Conservation (phyloP, 1,139 yeast species). For the Candida dubliniensis region DNA sequence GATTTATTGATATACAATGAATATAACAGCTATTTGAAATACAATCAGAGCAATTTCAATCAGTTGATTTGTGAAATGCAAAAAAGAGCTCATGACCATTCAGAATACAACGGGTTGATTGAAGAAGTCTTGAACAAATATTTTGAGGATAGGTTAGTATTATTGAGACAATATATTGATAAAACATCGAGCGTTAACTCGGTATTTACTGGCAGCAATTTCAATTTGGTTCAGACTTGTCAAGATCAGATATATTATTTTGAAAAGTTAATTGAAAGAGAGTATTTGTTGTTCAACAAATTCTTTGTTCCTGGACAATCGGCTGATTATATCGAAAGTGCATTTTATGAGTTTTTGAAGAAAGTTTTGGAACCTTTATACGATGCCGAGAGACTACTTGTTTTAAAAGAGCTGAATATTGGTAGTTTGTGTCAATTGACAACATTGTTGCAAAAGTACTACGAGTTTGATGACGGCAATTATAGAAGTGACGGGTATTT, state of each 20-base stretch:
- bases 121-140: slow-evolving; percentile 66
- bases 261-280: slow-evolving; percentile 60
- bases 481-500: slow-evolving; percentile 20
- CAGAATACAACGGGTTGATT: slow-evolving; percentile 66
- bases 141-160: slow-evolving; percentile 52
- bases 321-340: slow-evolving; percentile 25
- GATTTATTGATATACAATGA: slow-evolving; percentile 55
- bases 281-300: slow-evolving; percentile 53
- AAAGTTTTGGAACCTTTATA: slow-evolving; percentile 73
- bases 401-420: slow-evolving; percentile 69
- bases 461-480: slow-evolving; percentile 48
- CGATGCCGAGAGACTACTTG: slow-evolving; percentile 62
- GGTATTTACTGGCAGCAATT: slow-evolving; percentile 14
- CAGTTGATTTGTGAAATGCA: slow-evolving; percentile 52
- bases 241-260: slow-evolving; percentile 62
- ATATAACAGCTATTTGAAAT: slow-evolving; percentile 33
- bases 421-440: slow-evolving; percentile 72
- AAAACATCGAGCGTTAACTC: slow-evolving; percentile 18
- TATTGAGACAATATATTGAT: slow-evolving; percentile 43
- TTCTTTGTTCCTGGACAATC: slow-evolving; percentile 38
- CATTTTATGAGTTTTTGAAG: slow-evolving; percentile 57
- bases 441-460: slow-evolving; percentile 65
- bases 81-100: slow-evolving; percentile 44
- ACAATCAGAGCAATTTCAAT: slow-evolving; percentile 21
- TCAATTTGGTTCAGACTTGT: slow-evolving; percentile 50